Evolutionary conservation across 2,329 filamentous ascomycete species (phyloP).

Genomic region (Pseudogymnoascus sp.): DNA sequence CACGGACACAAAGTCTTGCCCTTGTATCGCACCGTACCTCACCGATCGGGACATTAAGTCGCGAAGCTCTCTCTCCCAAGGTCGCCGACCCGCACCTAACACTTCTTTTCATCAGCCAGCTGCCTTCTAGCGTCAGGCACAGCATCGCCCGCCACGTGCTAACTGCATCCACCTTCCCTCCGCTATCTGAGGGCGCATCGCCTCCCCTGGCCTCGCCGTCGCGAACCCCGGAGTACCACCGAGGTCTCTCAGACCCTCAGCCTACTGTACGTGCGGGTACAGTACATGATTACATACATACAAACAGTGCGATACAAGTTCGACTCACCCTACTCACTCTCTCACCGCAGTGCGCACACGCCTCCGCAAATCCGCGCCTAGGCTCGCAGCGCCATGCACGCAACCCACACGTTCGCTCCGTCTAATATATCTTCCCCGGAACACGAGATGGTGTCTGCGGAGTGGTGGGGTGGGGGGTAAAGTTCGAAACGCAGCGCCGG

Average conservation of each 20-base stretch:
- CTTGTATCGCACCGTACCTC: not conserved
- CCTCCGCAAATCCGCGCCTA: not conserved
- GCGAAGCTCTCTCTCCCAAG: not conserved
- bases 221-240: slow-evolving; percentile 6
- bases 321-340: not conserved
- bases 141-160: slow-evolving; percentile 3
- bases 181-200: not conserved
- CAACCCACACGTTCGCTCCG: not conserved
- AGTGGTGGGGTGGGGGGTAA: not conserved
- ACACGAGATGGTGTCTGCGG: not conserved
- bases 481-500: not conserved
- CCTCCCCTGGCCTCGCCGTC: not conserved
- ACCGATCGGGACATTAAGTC: not conserved
- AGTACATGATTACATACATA: not conserved
- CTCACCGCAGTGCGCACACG: not conserved
- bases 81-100: not conserved
- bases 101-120: not conserved
- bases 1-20: not conserved
- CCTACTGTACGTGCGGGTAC: not conserved
- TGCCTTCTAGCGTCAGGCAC: slow-evolving; percentile 5
- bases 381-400: not conserved
- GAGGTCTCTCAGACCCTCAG: not conserved
- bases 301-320: not conserved
- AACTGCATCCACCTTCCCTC: slow-evolving; percentile 1
- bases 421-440: not conserved